Percentiles rank a stretch among this genome's conserved stretches.
These are phyloP conservation scores for Herpotrichia juniperi DNA, from an alignment of 2,329 filamentous ascomycete species.

Conservation along the genomic window DNA sequence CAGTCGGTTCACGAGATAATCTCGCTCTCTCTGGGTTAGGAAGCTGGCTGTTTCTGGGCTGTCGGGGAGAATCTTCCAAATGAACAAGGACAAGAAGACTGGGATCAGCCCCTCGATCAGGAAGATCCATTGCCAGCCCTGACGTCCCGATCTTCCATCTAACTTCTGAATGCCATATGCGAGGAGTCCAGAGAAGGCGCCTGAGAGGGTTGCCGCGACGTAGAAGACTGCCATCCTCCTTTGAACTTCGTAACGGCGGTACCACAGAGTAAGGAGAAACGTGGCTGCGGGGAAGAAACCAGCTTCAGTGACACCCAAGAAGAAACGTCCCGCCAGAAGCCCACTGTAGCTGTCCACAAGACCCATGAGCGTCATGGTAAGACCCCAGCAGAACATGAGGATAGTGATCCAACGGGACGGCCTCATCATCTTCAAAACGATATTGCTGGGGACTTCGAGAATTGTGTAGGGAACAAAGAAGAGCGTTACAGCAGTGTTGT, in stretches of 20 bases:
- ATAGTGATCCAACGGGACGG: conserved; percentile 49
- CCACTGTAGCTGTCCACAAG: conserved; percentile 55
- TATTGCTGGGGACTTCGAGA: conserved; percentile 47
- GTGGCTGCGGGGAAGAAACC: conserved; percentile 71
- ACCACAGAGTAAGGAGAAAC: conserved; percentile 43
- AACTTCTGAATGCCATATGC: conserved; percentile 42
- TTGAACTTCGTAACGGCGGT: conserved; percentile 41
- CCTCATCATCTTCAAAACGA: conserved; percentile 50
- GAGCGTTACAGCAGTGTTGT: conserved; percentile 48
- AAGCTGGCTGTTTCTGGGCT: conserved; percentile 50
- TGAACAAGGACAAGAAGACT: conserved; percentile 47
- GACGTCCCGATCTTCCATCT: conserved; percentile 30
- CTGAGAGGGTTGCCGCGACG: conserved; percentile 38
- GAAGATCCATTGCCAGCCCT: conserved; percentile 43
- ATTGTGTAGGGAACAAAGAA: conserved; percentile 50
- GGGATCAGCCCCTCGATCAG: conserved; percentile 36
- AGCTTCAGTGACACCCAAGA: conserved; percentile 51
- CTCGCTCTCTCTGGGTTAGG: conserved; percentile 40
- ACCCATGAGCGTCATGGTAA: conserved; percentile 54
- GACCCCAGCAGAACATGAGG: conserved; percentile 49
- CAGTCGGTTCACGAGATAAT: conserved; percentile 38
- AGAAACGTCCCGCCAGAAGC: conserved; percentile 55
- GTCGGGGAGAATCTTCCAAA: conserved; percentile 62
- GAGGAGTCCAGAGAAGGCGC: conserved; percentile 44
- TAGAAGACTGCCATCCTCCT: conserved; percentile 45